Conservation (phyloP, 495 filamentous ascomycete species). For the Schizothecium vesticola region DNA sequence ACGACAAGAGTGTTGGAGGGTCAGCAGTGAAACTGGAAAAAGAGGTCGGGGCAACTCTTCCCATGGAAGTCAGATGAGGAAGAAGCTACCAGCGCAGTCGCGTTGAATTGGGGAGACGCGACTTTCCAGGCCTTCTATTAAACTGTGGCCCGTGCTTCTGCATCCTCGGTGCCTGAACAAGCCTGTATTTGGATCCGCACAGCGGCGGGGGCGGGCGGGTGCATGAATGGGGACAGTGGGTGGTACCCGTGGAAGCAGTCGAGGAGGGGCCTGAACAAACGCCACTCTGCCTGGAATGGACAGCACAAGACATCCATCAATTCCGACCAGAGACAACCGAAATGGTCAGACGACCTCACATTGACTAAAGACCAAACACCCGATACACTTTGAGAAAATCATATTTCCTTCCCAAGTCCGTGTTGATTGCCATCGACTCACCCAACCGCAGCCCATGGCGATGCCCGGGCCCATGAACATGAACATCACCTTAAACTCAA, state of each 20-base stretch:
- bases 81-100: neutral
- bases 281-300: neutral
- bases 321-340: neutral
- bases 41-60: neutral
- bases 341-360: neutral
- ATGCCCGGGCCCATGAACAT: neutral
- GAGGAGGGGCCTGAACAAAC: neutral
- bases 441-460: neutral
- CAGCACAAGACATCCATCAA: neutral
- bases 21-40: neutral
- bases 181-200: no score
- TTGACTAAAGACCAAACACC: neutral
- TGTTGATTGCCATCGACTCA: neutral
- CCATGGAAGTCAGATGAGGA: neutral
- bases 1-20: neutral
- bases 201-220: neutral
- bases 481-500: neutral
- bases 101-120: conserved; percentile 4
- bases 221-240: neutral
- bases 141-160: neutral
- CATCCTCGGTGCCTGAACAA: neutral
- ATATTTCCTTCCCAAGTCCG: neutral
- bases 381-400: neutral
- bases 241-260: neutral
- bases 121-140: neutral